Base-by-base conservation (phyloP, 2,329 filamentous ascomycete genomes). In the Byssoonygena ceratinophila region DNA sequence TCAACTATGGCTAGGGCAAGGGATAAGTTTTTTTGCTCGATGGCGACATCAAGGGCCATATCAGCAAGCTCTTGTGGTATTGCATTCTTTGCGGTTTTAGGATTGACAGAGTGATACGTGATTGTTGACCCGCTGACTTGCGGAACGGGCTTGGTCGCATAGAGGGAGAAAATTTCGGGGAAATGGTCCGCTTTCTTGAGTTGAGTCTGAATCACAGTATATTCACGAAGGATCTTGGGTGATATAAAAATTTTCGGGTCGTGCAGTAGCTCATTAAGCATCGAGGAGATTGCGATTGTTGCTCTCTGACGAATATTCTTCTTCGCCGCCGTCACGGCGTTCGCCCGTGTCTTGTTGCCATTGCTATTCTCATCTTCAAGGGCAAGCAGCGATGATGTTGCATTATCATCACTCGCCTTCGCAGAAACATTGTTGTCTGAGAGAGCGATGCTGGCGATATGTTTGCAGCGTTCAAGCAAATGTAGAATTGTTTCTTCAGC, bases 211-310 rank as follows among this genome's bases (percentile, higher is more conserved):
- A 87, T 80, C 34, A 79, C 75, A 56, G 94, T 82, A 68, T 96
- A 97, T 59, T 79, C 68, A 53, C 78, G 74, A 36, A 97, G 79
- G 31, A 91, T 73, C 27, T 77, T 73, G 7, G 84, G 80, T 3
- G 86, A 85, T 63, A 97, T 85, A 70, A 89, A 86, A 45, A 96
- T 82, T 55, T 84, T 81, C 3, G 84, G 82, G 60, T 91, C 80
- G 45, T 78, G 77, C 54, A 94, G 66, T 52, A 96, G 78, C 34
- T 77, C 73, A 65, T 86, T 85, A n/a, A 84, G 81, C 12, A 76
- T 68, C 20, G 70, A 66, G 11, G 76, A 77, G 55, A 83, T 68
- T 32, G 69, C 65, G 18, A 69, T 67, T 23, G 72, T 67, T 3
- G 69, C 62, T 52, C 65, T 68, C 16, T 63, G 56, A 40, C 67